Evolutionary conservation across 139 green algal genomes (phyloP), one percentile per base, ranked within the genome.

Genomic region (Chlamydomonas sp.): DNA sequence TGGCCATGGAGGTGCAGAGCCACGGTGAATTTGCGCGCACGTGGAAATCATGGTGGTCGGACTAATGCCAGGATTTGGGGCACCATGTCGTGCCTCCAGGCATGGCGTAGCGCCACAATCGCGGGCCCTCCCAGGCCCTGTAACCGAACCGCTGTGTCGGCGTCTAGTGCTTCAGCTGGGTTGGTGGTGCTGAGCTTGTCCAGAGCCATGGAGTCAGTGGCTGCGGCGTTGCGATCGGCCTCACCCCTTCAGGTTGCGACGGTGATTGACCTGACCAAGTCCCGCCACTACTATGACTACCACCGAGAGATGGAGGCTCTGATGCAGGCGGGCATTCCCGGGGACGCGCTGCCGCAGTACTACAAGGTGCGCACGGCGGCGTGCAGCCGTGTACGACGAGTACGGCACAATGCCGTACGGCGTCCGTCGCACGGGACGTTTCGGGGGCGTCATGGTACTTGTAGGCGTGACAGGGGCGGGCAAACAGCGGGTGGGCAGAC

Each of bases 261-360:
- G 62, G 94, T 99, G 4, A 93, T 99, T 15, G 98, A 99, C 89
- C 94, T 99, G 9, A 99, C 97, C 12, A 99, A 98, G 90, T 95
- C 92, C 49, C 91, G 58, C 12, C 91, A 96, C 16, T 99, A 99
- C 93, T 99, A 99, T 89, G 85, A 96, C 78, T 76, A 89, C 0
- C 17, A 89, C 94, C 58, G 97, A 96, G 94, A 90, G 93, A 17
- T 89, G 63, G 62, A 4, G 4, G 17, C 18, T 17, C 58, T 68
- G 16, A 8, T 63, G 75, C 14, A 78, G 14, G 4, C n/a, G 5
- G 18, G 16, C 5, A 9, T 20, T 72, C 7, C 6, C 59, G 7
- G 60, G 49, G 57, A 81, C 49, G 57, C 68, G 73, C 15, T 60
- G 63, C 73, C 17, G 20, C 63, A 80, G 60, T 81, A 79, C 61